Base-by-base conservation (phyloP, 2,329 filamentous ascomycete species). In the Monilinia laxa region DNA sequence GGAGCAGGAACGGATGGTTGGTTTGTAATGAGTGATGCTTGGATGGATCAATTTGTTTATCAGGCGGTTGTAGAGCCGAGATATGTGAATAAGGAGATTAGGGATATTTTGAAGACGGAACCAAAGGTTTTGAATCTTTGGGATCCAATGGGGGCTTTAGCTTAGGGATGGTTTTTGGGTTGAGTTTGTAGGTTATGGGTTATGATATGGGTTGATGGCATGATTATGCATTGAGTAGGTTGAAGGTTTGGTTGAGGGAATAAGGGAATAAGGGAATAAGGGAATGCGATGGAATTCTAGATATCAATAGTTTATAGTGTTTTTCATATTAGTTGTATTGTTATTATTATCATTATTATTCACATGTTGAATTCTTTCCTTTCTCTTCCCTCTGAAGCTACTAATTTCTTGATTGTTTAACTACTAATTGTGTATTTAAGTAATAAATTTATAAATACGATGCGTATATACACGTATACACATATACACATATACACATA, bases 11-110 rank as follows among this genome's bases (percentile, higher is more conserved):
- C 88, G 16, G 87, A 92, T 71, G 93, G 93, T 0, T 96, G 91
- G 84, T 95, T 95, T 75, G 90, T 96, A 69, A 96, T 96, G 92
- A 90, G 83, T 68, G 92, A 96, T 78, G 81, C 81, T 25, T 91
- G 89, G 89, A 88, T 91, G 85, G 87, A 90, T 69, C 83, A 91
- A 79, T 96, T 93, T 79, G 87, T 90, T 54, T 96, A 93, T 76
- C 92, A 96, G 81, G 91, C 90, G 10, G 92, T 96, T 18, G 87
- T 96, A 7, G 91, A 96, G 75, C 88, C 89, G 0, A 83, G 82
- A 18, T 88, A 90, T 74, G 81, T 90, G 64, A 81, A 81, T 65
- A 84, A 85, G 73, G 86, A 90, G 72, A 82, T 95, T 14, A 82
- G 82, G 68, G 89, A 92, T 73, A 85, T 95, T 31, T 78, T 94